Base-by-base conservation (phyloP, 805 yeast genomes). In the Cyberlindnera xishuangbannaensis region DNA sequence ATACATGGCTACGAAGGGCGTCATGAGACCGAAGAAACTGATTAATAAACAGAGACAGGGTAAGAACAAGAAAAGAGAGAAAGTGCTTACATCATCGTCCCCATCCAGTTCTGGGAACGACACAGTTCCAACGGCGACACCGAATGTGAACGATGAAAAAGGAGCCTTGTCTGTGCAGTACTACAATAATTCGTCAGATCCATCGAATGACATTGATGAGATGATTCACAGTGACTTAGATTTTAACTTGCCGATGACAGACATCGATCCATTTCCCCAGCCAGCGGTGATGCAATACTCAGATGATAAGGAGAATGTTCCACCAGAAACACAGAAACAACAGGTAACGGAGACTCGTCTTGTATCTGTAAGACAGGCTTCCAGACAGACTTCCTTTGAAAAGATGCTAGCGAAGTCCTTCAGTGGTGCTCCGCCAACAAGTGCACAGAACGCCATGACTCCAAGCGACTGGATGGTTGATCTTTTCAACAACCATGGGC, bases 121-220 rank as follows among this genome's bases (percentile, higher is more conserved):
- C 27, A 38, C 49, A 3, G 36, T 37, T 1, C 47, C 48, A 24
- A 42, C 45, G 10, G 31, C 41, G 1, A 48, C 48, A 11, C 47
- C 51, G 22, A 31, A 35, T 14, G 11, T 34, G 10, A 15, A 31
- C 6, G 31, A 21, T 7, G 36, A 34, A 10, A 31, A 31, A 14
- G 21, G 27, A 14, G 15, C 27, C 6, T 7, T 36, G 9, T 15
- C 38, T 4, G 33, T 45, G 15, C 39, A 33, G 8, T 36, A 34
- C 28, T 33, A 43, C 21, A 38, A 33, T 25, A 38, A 43, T 30
- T 50, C 53, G 2, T 47, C 59, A 25, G 50, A 51, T 39, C 45
- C 50, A 10, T 6, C 71, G 67, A 31, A 69, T 68, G 36, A 61
- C 52, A 65, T 60, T 58, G 49, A 47, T 24, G 53, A 49, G 25